A percentile compares a stretch with the other conserved stretches of the same genome.
Conservation (phyloP, 2,329 filamentous ascomycete species). For the Calonectria montana region DNA sequence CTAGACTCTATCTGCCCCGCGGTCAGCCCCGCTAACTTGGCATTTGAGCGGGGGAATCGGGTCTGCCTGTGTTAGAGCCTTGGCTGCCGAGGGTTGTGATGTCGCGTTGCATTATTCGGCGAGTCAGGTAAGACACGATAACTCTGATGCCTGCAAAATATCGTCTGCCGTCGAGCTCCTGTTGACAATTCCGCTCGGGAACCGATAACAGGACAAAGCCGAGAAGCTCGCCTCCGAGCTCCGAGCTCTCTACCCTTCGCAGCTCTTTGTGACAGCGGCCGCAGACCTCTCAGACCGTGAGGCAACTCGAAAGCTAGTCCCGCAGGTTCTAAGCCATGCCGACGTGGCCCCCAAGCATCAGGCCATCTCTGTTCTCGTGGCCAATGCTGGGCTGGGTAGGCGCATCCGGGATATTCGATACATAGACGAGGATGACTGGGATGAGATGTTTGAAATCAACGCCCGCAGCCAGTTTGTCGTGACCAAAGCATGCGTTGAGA, state of each 20-base stretch:
- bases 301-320: conserved; percentile 11
- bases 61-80: conserved; percentile 44
- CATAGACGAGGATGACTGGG: conserved; percentile 51
- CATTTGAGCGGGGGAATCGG: conserved; percentile 49
- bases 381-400: conserved; percentile 40
- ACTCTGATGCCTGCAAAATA: neutral
- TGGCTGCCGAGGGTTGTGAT: conserved; percentile 51
- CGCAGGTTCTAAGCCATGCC: conserved; percentile 5
- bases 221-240: conserved; percentile 44
- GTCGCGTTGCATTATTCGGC: conserved; percentile 49
- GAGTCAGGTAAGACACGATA: conserved; percentile 40
- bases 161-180: neutral
- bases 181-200: neutral
- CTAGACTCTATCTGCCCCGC: neutral
- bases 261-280: conserved; percentile 41
- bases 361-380: conserved; percentile 11
- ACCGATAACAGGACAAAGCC: conserved; percentile 44
- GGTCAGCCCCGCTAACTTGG: conserved; percentile 3
- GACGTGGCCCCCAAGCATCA: conserved; percentile 24
- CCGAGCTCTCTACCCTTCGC: conserved; percentile 33
- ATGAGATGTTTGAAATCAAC: conserved; percentile 50
- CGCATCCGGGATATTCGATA: conserved; percentile 48
- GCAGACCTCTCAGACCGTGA: conserved; percentile 45
- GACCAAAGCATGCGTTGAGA: conserved; percentile 45
- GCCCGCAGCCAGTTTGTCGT: conserved; percentile 49